Evolutionary conservation across 31 red algal genomes (phyloP), one percentile per base, ranked within the genome.

Genomic region (Endocladia muricata): DNA sequence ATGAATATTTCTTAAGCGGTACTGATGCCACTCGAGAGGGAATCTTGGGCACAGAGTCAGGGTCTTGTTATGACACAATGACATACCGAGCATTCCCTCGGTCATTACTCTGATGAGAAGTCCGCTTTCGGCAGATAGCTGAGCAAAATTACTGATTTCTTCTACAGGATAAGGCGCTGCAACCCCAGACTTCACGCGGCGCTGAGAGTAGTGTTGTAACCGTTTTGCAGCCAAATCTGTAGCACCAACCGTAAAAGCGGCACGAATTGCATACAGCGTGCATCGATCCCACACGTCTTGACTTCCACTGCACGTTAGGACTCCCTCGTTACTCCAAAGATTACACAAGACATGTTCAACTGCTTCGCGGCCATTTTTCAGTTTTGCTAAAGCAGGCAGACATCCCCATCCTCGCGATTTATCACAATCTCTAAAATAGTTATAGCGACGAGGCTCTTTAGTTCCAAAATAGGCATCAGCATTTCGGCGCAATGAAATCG

Each of bases 91-190:
- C 31, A 91, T 5, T 3, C 88, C 88, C 38, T 91, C 79, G 2
- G 49, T 42, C 22, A 73, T 47, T 25, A 91, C 79, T 37, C 88
- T 41, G 29, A 73, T 37, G 37, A 84, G 68, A 22, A 91, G 37
- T 13, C 74, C 88, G 66, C 88, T 91, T 64, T 91, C 88, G 4
- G 76, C 88, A 25, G 88, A 58, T 33, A 91, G 58, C 29, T 84
- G 88, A 26, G 71, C 61, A 34, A 41, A 67, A 36, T 74, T 81
- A 37, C 80, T 47, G 48, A 84, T 54, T 41, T 69, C 68, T 57
- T 91, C 88, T 22, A 91, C 88, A 29, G 68, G 47, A 69, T 78
- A 91, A 1, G 88, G 88, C 3, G 74, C 72, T 40, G 72, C 34
- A 6, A 49, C 61, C 2, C 71, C 57, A 15, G 43, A 2, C 26